Conservation (phyloP, 306 rosid species). For the Spatholobus suberectus region DNA sequence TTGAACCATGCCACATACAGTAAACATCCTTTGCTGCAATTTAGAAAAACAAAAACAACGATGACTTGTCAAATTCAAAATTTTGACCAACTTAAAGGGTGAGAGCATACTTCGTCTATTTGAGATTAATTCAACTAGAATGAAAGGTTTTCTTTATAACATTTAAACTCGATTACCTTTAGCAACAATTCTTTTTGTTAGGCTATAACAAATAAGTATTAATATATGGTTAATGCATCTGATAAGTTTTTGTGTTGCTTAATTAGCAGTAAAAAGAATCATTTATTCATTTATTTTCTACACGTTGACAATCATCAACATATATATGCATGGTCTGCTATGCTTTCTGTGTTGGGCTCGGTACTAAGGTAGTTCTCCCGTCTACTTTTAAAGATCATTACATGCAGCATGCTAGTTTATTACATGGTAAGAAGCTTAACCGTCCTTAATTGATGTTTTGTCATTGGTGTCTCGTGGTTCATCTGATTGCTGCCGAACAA, state of each 20-base stretch:
- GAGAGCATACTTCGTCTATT: background rate
- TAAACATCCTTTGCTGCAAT: no score
- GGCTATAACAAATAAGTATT: background rate
- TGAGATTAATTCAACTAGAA: background rate
- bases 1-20: no score
- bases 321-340: background rate
- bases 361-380: background rate
- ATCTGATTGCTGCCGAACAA: no score
- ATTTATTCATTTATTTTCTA: background rate
- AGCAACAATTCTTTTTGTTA: background rate
- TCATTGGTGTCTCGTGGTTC: no score
- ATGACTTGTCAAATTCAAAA: background rate
- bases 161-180: background rate
- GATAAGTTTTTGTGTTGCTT: background rate
- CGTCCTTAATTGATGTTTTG: no score
- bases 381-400: background rate
- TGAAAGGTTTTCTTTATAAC: background rate
- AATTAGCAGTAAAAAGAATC: background rate
- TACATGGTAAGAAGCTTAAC: background rate
- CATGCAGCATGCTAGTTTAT: background rate
- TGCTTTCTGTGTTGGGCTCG: background rate
- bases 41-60: no score
- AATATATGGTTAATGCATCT: no score
- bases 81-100: background rate
- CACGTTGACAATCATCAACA: background rate